Base-by-base conservation (phyloP, 2,329 filamentous ascomycete genomes). In the Claviceps digitariae region DNA sequence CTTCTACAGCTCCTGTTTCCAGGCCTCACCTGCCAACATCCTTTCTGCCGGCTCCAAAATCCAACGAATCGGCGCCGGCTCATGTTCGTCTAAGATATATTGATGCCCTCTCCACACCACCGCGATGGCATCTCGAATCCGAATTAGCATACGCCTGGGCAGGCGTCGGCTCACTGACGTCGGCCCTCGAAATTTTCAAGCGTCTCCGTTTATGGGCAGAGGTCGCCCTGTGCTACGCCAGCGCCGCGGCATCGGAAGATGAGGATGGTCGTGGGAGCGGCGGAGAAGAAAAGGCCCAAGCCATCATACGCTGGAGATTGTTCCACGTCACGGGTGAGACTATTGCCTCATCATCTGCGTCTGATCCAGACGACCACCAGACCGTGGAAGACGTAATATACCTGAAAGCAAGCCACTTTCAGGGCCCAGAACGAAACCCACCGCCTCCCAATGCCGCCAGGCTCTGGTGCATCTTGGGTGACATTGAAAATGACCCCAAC, bases 101-200 rank as follows among this genome's bases (percentile, higher is more conserved):
- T 47, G 89, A 94, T 69, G 81, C 87, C 15, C 75, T 98, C 1
- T 84, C 81, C 23, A 87, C 90, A 0, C 90, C 91, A 0, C 87
- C 90, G 0, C 75, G 90, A 51, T 98, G 93, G 93, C 89, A 95
- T 62, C 78, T 98, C 1, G 93, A 98, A 65, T 85, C 90, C 0
- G 93, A 98, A 65, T 76, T 98, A 15, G 93, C 93, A 1, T 83
- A 88, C 56, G 82, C 90, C n/a, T 98, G 93, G 93, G 86, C 90
- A 0, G 79, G 82, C 48, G 79, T 96, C 2, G 93, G 93, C 10
- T 94, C 90, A 43, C 72, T 98, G 2, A 78, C 88, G 3, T 95
- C 90, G 0, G 93, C 93, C 0, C 77, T 98, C 1, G 93, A 96
- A 56, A 97, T 98, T 56, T 98, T 97, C 69, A 90, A 95, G 69